phyloP scores from a whole-genome alignment of 106 monocot species.

The Posidonia australis region DNA sequence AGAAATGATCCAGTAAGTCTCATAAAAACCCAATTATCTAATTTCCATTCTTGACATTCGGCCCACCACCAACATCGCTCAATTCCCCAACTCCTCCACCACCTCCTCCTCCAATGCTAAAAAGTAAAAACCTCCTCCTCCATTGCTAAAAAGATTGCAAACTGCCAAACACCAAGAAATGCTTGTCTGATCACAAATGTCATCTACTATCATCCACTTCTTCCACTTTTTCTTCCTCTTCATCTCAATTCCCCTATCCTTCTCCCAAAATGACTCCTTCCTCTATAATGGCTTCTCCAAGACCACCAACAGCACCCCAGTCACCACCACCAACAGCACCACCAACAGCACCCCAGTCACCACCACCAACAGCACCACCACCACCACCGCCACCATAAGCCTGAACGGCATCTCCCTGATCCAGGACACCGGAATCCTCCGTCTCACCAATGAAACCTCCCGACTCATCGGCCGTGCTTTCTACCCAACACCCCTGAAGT shows the following conservation, averaged over 20 bases:
- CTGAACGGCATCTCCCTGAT: slow-evolving; percentile 23
- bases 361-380: background rate
- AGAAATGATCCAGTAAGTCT: no score
- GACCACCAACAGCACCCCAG: slow-evolving; percentile 2
- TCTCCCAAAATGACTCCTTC: slow-evolving; percentile 2
- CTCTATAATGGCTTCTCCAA: slow-evolving; percentile 13
- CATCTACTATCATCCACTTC: background rate
- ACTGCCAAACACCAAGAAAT: no score
- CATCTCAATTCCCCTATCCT: background rate
- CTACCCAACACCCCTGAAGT: slow-evolving; percentile 14
- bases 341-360: no score
- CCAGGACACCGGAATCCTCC: slow-evolving; percentile 15
- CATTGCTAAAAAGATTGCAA: no score
- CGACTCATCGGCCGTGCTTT: slow-evolving; percentile 33
- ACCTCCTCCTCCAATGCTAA: no score
- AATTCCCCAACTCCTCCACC: no score
- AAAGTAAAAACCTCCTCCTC: no score
- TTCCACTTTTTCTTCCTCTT: background rate
- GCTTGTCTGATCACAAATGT: no score
- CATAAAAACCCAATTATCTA: no score
- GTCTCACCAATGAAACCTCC: slow-evolving; percentile 34
- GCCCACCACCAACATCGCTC: no score
- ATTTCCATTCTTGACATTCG: no score
- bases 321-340: background rate
- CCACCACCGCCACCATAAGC: slow-evolving; percentile 11